Base-by-base conservation (phyloP, 2,329 filamentous ascomycete species). In the Neopestalotiopsis sp. region DNA sequence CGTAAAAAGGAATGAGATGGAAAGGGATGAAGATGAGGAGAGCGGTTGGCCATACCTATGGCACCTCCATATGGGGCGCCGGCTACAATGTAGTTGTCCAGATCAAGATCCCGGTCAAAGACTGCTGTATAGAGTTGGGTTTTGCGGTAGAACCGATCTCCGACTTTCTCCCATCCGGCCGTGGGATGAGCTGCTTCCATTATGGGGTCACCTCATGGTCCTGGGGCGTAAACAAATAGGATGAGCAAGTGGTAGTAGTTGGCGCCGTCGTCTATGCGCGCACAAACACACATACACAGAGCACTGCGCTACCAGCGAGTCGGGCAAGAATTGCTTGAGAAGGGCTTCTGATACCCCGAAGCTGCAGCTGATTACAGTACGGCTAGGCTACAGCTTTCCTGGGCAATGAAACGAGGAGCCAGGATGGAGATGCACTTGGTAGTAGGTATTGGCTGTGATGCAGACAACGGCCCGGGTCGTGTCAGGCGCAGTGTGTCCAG, bases 41-140 rank as follows among this genome's bases (percentile, higher is more conserved):
- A 66, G 42, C 24, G 40, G 45, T 9, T 40, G 20, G 20, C 3
- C 65, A 61, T 90, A 97, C 95, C 95, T 85, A 98, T 87, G 78
- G 96, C 95, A 76, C 96, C 96, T 76, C 93, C 94, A 81, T 96
- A 98, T 30, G 94, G 94, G 79, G 96, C 97, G 77, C 95, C 96
- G 69, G 92, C 91, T 77, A 98, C 91, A 76, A 95, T 88, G 84
- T 97, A 97, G 84, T 96, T 97, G 85, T 98, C 95, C 74, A 99
- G 89, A 83, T 99, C 95, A 71, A 98, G 86, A 79, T 97, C 94
- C 78, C 93, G 89, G 81, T 97, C 94, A 80, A 98, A 99, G 73
- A 98, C 89, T 73, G 91, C 92, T 70, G 94, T 95, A 85, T 98
- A 99, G 70, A 97, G 89, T 81, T 95, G 93, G 68, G 93, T 91